These are phyloP conservation scores for Aspergillus sp. DNA, from an alignment of 2,329 filamentous ascomycete genomes.

Conservation along the genomic window DNA sequence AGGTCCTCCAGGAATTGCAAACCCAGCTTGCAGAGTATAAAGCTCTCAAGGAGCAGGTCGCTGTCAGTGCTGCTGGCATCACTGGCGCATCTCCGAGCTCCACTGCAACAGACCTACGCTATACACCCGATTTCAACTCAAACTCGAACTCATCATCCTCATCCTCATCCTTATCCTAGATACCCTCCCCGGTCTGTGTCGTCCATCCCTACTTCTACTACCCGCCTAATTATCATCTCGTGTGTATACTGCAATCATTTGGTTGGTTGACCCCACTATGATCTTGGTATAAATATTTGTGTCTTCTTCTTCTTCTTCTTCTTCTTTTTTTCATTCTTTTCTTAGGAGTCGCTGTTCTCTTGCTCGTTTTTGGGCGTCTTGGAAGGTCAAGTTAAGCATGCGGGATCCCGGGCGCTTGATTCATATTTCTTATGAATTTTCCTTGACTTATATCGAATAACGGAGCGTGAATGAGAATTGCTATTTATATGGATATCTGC, in stretches of 20 bases:
- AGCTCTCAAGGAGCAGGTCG: constrained; percentile 41
- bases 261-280: not conserved
- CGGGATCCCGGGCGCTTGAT: constrained; percentile 24
- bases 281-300: constrained; percentile 8
- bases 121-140: constrained; percentile 17
- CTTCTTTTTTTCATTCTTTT: constrained; percentile 3
- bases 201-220: not conserved
- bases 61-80: constrained; percentile 26
- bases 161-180: constrained; percentile 23
- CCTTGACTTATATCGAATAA: constrained; percentile 1
- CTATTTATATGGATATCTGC: not conserved
- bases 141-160: constrained; percentile 27
- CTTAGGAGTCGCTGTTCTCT: constrained; percentile 2
- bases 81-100: constrained; percentile 19
- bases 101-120: constrained; percentile 13
- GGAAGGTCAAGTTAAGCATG: constrained; percentile 25
- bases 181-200: constrained; percentile 6
- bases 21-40: constrained; percentile 43
- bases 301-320: too few relatives aligned
- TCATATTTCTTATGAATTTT: constrained; percentile 14
- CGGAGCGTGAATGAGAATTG: constrained; percentile 11
- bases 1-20: constrained; percentile 52
- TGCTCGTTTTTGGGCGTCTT: constrained; percentile 24
- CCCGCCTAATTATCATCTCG: constrained; percentile 3
- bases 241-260: constrained; percentile 3